Percentiles rank a stretch among this genome's conserved stretches.
phyloP scores from a whole-genome alignment of 83 land plant species.

The Thuja plicata region DNA sequence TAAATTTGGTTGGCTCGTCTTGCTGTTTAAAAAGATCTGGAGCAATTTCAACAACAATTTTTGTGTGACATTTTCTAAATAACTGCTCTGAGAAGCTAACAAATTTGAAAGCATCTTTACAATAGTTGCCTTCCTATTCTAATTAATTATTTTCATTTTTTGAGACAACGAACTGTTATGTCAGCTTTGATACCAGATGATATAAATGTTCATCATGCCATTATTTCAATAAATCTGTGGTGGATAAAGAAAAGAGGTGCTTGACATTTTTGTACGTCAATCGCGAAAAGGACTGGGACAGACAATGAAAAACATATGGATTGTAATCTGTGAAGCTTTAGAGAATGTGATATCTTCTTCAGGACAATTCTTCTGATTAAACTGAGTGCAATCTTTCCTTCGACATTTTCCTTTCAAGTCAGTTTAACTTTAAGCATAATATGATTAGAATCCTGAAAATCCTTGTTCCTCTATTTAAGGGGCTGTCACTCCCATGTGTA shows the following conservation, averaged over 20 bases:
- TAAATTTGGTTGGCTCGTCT: background rate
- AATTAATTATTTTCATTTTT: background rate
- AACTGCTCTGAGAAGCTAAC: background rate
- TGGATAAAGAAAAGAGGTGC: too few relatives aligned
- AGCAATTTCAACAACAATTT: background rate
- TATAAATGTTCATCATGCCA: too few relatives aligned
- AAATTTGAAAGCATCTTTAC: background rate
- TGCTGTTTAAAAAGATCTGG: background rate
- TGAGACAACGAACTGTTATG: background rate
- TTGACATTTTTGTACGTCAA: too few relatives aligned
- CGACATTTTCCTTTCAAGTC: too few relatives aligned
- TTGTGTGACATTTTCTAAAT: background rate
- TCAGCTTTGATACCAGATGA: background rate
- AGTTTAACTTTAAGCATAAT: too few relatives aligned
- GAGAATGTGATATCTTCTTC: background rate
- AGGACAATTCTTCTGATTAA: background rate
- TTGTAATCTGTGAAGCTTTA: background rate
- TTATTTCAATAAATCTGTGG: too few relatives aligned
- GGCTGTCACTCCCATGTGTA: too few relatives aligned
- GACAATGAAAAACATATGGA: too few relatives aligned
- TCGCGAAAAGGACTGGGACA: too few relatives aligned
- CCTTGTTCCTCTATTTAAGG: too few relatives aligned
- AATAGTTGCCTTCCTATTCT: background rate
- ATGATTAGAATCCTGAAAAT: too few relatives aligned
- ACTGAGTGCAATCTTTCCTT: too few relatives aligned